These are phyloP conservation scores for Stephanodiscus triporus DNA, from an alignment of 108 stramenopile species.

Conservation along the genomic window DNA sequence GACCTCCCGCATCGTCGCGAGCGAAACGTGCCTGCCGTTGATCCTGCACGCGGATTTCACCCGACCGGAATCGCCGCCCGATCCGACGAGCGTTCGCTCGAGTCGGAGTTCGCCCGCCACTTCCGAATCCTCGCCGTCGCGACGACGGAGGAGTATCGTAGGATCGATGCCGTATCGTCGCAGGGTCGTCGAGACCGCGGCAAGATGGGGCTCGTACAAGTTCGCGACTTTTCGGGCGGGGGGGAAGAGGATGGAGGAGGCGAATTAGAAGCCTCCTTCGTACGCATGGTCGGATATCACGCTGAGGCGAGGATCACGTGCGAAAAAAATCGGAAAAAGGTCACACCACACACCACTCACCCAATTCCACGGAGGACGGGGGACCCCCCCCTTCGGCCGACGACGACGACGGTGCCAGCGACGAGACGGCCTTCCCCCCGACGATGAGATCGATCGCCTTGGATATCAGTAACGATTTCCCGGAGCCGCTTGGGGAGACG, in stretches of 20 bases:
- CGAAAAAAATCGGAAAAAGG: background rate
- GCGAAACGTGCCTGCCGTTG: conserved; percentile 60
- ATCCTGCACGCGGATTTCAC: conserved; percentile 69
- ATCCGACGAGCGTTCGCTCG: conserved; percentile 3
- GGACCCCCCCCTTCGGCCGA: background rate
- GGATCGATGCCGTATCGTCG: conserved; percentile 47
- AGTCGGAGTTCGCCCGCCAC: conserved; percentile 10
- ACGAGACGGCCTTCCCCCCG: conserved; percentile 61
- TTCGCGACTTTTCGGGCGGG: conserved; percentile 18
- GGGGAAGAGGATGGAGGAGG: background rate
- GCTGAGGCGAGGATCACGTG: too few species aligned
- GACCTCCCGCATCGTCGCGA: conserved; percentile 62
- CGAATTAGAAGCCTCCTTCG: background rate
- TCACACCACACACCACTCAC: conserved; percentile 38
- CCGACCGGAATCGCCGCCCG: conserved; percentile 26
- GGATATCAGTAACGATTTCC: conserved; percentile 73
- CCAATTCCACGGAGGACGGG: conserved; percentile 39
- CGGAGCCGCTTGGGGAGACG: conserved; percentile 50
- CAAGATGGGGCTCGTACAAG: conserved; percentile 55
- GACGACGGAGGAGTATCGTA: conserved; percentile 14
- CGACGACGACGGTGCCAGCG: conserved; percentile 33
- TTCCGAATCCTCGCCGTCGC: conserved; percentile 8
- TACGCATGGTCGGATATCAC: background rate
- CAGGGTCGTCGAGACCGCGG: conserved; percentile 36
- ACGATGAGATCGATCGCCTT: conserved; percentile 64